Percentiles rank a stretch among this genome's conserved stretches.
Evolutionary conservation across 2,329 filamentous ascomycete species (phyloP).

Genomic region (Corniculantispora saksenae): DNA sequence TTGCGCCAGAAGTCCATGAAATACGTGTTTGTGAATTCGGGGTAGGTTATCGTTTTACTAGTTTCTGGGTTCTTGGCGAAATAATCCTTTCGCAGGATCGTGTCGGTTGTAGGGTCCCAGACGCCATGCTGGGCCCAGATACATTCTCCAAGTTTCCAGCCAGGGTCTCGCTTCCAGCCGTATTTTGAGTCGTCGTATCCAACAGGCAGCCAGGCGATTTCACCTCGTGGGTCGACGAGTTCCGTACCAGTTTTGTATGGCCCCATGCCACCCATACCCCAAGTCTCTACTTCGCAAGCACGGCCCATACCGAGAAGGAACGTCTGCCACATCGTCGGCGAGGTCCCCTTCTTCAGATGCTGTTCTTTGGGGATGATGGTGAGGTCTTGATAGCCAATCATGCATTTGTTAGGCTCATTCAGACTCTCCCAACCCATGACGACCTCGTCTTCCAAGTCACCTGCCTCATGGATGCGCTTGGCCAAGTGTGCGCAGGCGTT

Average conservation of each 20-base stretch:
- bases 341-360: slow-evolving; percentile 87
- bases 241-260: slow-evolving; percentile 84
- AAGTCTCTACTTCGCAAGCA: slow-evolving; percentile 85
- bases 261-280: slow-evolving; percentile 91
- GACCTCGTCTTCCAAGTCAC: slow-evolving; percentile 80
- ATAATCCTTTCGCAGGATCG: slow-evolving; percentile 80
- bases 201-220: slow-evolving; percentile 79
- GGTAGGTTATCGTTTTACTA: slow-evolving; percentile 74
- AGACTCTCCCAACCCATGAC: slow-evolving; percentile 95
- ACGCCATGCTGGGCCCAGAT: slow-evolving; percentile 96
- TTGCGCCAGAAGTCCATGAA: slow-evolving; percentile 84
- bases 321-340: slow-evolving; percentile 91
- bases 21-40: slow-evolving; percentile 86
- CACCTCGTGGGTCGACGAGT: slow-evolving; percentile 85
- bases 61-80: slow-evolving; percentile 78
- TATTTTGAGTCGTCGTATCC: slow-evolving; percentile 85
- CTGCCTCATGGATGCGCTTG: slow-evolving; percentile 82
- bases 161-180: slow-evolving; percentile 83
- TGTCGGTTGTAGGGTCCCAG: slow-evolving; percentile 82
- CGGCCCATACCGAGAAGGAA: slow-evolving; percentile 89
- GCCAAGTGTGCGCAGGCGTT: slow-evolving; percentile 79
- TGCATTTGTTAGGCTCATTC: slow-evolving; percentile 90
- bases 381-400: slow-evolving; percentile 82
- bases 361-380: slow-evolving; percentile 82
- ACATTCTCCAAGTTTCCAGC: slow-evolving; percentile 92